These are phyloP conservation scores for Colletotrichum salicis DNA, from an alignment of 2,329 filamentous ascomycete genomes.

Conservation along the genomic window DNA sequence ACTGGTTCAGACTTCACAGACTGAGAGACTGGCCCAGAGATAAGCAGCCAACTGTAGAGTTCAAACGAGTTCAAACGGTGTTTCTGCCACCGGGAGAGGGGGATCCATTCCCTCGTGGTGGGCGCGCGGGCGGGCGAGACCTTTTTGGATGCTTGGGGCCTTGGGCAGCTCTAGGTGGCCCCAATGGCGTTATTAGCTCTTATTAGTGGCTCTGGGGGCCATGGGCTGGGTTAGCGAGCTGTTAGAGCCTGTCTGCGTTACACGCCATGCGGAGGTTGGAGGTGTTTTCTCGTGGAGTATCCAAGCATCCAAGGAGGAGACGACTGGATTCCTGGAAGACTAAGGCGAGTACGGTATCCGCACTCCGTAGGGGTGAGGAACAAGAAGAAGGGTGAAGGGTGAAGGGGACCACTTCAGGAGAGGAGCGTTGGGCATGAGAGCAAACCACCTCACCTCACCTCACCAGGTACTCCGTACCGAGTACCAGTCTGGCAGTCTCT, in stretches of 20 bases:
- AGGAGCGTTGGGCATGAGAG: neutral
- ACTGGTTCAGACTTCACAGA: neutral
- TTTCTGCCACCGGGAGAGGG: slow-evolving; percentile 7
- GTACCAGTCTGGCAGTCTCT: neutral
- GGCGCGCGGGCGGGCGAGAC: slow-evolving; percentile 7
- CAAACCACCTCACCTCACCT: neutral
- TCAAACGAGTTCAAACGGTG: slow-evolving; percentile 28
- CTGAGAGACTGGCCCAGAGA: neutral
- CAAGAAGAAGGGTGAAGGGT: neutral
- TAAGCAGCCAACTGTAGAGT: slow-evolving; percentile 10
- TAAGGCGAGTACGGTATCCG: too few species aligned
- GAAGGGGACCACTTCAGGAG: neutral
- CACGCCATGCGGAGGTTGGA: slow-evolving; percentile 27
- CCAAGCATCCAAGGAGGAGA: neutral
- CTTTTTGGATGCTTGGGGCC: neutral
- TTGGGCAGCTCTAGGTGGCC: slow-evolving; percentile 12
- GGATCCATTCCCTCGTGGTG: slow-evolving; percentile 20
- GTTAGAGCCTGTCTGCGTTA: slow-evolving; percentile 22
- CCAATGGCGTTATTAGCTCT: slow-evolving; percentile 31
- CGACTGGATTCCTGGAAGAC: too few species aligned
- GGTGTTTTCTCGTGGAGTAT: neutral
- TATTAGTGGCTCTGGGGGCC: slow-evolving; percentile 4
- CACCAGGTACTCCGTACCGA: too few species aligned
- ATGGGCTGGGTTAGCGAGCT: slow-evolving; percentile 23
- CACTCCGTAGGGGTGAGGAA: too few species aligned